A percentile compares a stretch with the other conserved stretches of the same genome.
Conservation (phyloP, 371 early-diverging fungal species). For the Apophysomyces elegans region DNA sequence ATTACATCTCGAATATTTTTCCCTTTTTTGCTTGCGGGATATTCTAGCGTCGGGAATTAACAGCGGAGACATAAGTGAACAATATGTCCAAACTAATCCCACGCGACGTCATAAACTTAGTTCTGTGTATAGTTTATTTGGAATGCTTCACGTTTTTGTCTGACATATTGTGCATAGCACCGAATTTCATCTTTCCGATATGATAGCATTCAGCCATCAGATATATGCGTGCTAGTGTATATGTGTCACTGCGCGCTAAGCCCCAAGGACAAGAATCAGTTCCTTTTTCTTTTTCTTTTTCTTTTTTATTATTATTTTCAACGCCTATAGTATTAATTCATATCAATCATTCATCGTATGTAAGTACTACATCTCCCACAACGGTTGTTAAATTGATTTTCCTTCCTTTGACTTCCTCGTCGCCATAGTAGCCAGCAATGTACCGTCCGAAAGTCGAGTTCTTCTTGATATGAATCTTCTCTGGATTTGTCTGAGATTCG, state of each 20-base stretch:
- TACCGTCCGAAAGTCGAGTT: not conserved
- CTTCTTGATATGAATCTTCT: conserved; percentile 1
- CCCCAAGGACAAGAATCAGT: too few species aligned
- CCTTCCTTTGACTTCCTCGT: not conserved
- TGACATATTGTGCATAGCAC: not conserved
- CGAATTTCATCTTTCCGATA: too few species aligned
- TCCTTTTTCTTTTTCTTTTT: too few species aligned
- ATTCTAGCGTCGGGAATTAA: not conserved
- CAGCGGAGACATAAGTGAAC: not conserved
- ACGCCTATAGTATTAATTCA: too few species aligned
- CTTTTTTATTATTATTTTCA: too few species aligned
- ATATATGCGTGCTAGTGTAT: too few species aligned
- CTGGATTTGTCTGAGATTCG: not conserved
- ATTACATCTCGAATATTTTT: too few species aligned
- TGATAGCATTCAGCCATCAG: too few species aligned
- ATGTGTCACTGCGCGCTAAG: too few species aligned
- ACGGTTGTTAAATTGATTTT: not conserved
- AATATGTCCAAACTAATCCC: not conserved
- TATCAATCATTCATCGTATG: not conserved
- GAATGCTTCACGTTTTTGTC: conserved; percentile 2
- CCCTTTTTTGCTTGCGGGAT: too few species aligned
- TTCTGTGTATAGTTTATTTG: not conserved
- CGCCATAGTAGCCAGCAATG: not conserved
- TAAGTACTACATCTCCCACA: not conserved
- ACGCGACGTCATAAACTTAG: not conserved